A percentile compares a stretch with the other conserved stretches of the same genome.
These are phyloP conservation scores for Toxoplasma gondii DNA, from an alignment of 169 alveolate genomes.

Conservation along the genomic window DNA sequence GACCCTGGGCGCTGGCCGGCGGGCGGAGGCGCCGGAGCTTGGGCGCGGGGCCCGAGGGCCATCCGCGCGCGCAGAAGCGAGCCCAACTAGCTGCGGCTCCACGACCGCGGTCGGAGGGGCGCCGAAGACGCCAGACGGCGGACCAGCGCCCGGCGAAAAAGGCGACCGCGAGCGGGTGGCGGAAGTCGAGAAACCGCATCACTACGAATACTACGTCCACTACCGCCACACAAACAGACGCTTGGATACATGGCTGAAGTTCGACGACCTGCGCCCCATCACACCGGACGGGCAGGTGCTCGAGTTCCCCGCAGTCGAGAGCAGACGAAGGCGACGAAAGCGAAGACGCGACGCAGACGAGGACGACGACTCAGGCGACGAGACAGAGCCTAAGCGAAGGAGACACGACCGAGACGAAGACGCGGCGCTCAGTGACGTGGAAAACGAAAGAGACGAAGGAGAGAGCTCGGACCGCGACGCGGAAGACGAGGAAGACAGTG, in stretches of 20 bases:
- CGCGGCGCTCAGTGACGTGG: slow-evolving; percentile 26
- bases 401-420: not conserved
- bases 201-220: slow-evolving; percentile 64
- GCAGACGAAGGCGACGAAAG: not conserved
- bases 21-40: not conserved
- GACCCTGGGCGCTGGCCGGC: not conserved
- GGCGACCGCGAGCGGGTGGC: not conserved
- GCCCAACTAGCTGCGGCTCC: not conserved
- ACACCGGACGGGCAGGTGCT: slow-evolving; percentile 42
- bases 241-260: slow-evolving; percentile 61
- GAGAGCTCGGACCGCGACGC: slow-evolving; percentile 20
- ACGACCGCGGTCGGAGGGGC: not conserved
- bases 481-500: slow-evolving; percentile 29
- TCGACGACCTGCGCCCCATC: slow-evolving; percentile 52
- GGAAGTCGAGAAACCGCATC: not conserved
- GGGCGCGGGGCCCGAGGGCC: not conserved
- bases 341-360: slow-evolving; percentile 35
- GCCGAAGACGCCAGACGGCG: not conserved
- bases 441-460: slow-evolving; percentile 29
- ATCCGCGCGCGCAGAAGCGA: not conserved
- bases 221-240: slow-evolving; percentile 61
- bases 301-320: slow-evolving; percentile 26
- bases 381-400: not conserved
- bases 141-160: not conserved
- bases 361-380: not conserved